Evolutionary conservation across 495 filamentous ascomycete genomes (phyloP).

Genomic region (Trichoderma gamsii): DNA sequence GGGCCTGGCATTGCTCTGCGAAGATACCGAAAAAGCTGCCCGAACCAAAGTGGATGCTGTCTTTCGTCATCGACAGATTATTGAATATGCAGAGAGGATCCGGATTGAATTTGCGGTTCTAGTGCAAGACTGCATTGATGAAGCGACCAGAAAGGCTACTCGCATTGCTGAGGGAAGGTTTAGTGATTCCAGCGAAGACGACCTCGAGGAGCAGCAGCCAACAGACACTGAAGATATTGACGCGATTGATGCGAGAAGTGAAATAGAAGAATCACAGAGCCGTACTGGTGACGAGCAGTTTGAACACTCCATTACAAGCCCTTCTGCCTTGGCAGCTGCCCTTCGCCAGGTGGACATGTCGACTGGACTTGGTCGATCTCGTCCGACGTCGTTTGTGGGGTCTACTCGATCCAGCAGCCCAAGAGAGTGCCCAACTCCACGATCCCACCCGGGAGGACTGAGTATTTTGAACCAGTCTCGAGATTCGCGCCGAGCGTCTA

Average conservation of each 20-base stretch:
- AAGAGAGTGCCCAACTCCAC: slow-evolving; percentile 82
- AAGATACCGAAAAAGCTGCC: slow-evolving; percentile 77
- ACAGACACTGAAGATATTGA: slow-evolving; percentile 3
- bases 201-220: slow-evolving; percentile 33
- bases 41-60: slow-evolving; percentile 88
- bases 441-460: slow-evolving; percentile 69
- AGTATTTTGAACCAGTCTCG: slow-evolving; percentile 56
- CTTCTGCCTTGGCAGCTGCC: slow-evolving; percentile 52
- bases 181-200: slow-evolving; percentile 64
- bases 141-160: slow-evolving; percentile 83
- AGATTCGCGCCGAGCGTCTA: slow-evolving; percentile 60
- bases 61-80: slow-evolving; percentile 80
- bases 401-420: slow-evolving; percentile 82
- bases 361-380: slow-evolving; percentile 32
- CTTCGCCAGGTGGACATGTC: slow-evolving; percentile 43
- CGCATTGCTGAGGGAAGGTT: slow-evolving; percentile 77
- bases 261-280: slow-evolving; percentile 23
- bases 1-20: slow-evolving; percentile 77
- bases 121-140: slow-evolving; percentile 91
- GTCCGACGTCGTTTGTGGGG: slow-evolving; percentile 38
- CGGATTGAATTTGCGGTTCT: slow-evolving; percentile 84
- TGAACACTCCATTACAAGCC: slow-evolving; percentile 47
- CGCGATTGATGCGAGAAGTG: slow-evolving; percentile 13
- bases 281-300: slow-evolving; percentile 25
- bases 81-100: slow-evolving; percentile 94